Conservation (phyloP, 2,329 filamentous ascomycete species). For the Ascochyta koolunga region DNA sequence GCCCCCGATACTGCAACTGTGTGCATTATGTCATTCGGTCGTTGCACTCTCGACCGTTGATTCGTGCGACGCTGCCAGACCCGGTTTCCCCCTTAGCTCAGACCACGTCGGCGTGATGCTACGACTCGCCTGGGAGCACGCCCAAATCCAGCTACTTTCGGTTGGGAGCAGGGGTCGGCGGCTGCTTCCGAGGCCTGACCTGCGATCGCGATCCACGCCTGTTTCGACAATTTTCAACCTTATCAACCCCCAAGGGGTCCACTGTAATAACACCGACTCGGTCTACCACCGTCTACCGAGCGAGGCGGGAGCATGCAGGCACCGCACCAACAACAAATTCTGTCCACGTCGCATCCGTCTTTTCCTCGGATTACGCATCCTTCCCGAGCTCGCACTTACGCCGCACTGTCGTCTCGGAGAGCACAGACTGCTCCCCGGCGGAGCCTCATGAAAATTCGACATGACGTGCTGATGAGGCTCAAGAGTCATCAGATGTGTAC, state of each 20-base stretch:
- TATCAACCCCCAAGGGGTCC: constrained; percentile 9
- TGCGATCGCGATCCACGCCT: constrained; percentile 2
- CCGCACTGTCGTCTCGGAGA: constrained; percentile 4
- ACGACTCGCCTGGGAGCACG: not conserved
- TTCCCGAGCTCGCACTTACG: not conserved
- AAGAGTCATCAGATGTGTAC: constrained; percentile 7
- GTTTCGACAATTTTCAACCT: constrained; percentile 3
- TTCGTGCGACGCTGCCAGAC: constrained; percentile 19
- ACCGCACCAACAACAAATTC: constrained; percentile 1
- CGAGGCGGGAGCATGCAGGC: constrained; percentile 5
- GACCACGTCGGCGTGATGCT: constrained; percentile 31
- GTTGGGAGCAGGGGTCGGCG: constrained; percentile 6
- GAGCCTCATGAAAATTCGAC: constrained; percentile 5
- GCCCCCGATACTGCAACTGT: too few species aligned
- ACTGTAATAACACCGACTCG: constrained; percentile 5
- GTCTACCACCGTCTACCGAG: not conserved
- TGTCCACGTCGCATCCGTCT: constrained; percentile 1
- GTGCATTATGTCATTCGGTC: constrained; percentile 25
- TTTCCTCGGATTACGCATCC: not conserved
- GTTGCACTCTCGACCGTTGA: constrained; percentile 10
- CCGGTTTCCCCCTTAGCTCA: constrained; percentile 18
- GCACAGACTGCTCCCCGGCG: constrained; percentile 5
- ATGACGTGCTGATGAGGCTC: constrained; percentile 8
- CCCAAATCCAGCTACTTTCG: not conserved
- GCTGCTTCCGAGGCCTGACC: constrained; percentile 9